Conservation (phyloP, 495 filamentous ascomycete species). For the Penicillium pulvis region DNA sequence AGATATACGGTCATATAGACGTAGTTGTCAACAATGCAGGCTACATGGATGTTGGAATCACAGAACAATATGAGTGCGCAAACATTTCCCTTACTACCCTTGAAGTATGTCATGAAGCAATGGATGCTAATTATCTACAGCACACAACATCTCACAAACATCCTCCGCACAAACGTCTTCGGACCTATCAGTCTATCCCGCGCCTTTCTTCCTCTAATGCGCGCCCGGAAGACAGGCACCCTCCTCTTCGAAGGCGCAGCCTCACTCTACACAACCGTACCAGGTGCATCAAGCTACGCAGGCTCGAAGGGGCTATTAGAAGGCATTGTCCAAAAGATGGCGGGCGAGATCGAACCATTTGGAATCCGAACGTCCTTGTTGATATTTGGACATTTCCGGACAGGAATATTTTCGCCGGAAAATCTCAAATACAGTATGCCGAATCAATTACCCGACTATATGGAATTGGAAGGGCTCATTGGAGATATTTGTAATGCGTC, state of each 20-base stretch:
- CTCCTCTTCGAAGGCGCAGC: neutral
- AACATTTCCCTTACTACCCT: neutral
- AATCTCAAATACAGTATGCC: neutral
- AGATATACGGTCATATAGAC: slow-evolving; percentile 46
- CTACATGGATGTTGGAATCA: slow-evolving; percentile 28
- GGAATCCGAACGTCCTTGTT: neutral
- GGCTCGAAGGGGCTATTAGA: slow-evolving; percentile 1
- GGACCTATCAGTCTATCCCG: slow-evolving; percentile 44
- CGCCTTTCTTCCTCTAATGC: slow-evolving; percentile 51
- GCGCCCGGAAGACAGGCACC: slow-evolving; percentile 22
- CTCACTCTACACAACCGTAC: neutral
- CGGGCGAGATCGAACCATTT: neutral
- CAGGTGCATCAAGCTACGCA: neutral
- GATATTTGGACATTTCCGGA: neutral
- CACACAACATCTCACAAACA: neutral
- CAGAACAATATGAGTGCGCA: slow-evolving; percentile 15
- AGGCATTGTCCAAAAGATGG: neutral
- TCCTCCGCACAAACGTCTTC: slow-evolving; percentile 43
- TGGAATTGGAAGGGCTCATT: neutral
- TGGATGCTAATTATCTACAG: neutral
- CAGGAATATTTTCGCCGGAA: neutral
- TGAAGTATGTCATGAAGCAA: neutral
- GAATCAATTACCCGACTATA: neutral
- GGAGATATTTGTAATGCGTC: neutral
- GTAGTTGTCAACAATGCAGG: slow-evolving; percentile 55